phyloP scores from a whole-genome alignment of 2,329 filamentous ascomycete species.

The Arachnomyces sp. region DNA sequence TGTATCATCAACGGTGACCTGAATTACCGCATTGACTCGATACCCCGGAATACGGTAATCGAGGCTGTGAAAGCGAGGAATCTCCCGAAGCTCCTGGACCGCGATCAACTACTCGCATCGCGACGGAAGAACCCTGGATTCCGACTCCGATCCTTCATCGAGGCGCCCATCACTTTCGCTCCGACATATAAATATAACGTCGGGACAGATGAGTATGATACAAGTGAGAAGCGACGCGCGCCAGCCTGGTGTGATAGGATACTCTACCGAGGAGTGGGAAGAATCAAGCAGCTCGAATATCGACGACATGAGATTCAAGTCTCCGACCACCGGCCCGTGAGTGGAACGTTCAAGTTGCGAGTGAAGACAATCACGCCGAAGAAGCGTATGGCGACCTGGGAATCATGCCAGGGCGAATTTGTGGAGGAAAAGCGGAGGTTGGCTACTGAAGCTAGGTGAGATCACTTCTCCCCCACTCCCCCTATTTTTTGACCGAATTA shows the following conservation, averaged over 20 bases:
- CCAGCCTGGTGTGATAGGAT: constrained; percentile 96
- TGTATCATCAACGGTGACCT: constrained; percentile 92
- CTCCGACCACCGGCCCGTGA: constrained; percentile 90
- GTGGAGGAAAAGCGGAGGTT: constrained; percentile 61
- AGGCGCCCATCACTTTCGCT: constrained; percentile 80
- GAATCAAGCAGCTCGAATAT: constrained; percentile 83
- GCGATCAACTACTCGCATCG: constrained; percentile 86
- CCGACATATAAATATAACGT: constrained; percentile 99
- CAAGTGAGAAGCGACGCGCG: constrained; percentile 84
- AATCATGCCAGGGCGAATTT: constrained; percentile 66
- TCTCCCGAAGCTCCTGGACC: constrained; percentile 74
- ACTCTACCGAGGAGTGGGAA: constrained; percentile 71
- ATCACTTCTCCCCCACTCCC: constrained; percentile 18
- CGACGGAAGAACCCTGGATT: constrained; percentile 84
- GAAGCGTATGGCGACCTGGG: constrained; percentile 58
- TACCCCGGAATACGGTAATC: constrained; percentile 88
- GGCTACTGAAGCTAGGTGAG: constrained; percentile 69
- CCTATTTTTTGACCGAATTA: constrained; percentile 1
- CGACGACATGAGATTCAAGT: constrained; percentile 78
- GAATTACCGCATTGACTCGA: constrained; percentile 97
- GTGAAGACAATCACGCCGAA: constrained; percentile 72
- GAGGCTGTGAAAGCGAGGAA: constrained; percentile 75
- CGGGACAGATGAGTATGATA: constrained; percentile 86
- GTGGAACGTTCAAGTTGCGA: constrained; percentile 69
- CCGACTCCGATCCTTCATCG: constrained; percentile 79